These are phyloP conservation scores for Trametes sp. DNA, from an alignment of 1,284 basidiomycete genomes.

Conservation along the genomic window DNA sequence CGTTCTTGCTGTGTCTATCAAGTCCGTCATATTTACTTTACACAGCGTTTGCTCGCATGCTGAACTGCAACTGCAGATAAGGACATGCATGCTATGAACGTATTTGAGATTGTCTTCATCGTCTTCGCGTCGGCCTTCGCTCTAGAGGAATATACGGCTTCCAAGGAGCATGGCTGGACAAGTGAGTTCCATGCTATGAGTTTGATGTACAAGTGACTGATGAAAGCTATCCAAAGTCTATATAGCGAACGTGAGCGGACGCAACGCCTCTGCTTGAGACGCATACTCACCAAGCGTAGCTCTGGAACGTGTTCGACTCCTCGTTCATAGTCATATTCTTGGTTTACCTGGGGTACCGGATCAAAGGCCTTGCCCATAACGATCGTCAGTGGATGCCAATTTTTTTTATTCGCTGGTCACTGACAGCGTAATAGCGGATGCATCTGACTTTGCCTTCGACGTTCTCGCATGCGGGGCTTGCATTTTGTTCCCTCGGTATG, in stretches of 20 bases:
- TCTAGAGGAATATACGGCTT: constrained; percentile 82
- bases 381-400: constrained; percentile 54
- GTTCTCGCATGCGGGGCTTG: constrained; percentile 86
- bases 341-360: constrained; percentile 70
- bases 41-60: constrained; percentile 3
- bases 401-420: not conserved
- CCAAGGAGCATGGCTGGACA: constrained; percentile 85
- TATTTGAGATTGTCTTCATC: constrained; percentile 78
- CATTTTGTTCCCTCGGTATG: constrained; percentile 82
- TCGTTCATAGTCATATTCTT: constrained; percentile 79
- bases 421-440: constrained; percentile 46
- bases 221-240: constrained; percentile 57
- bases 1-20: constrained; percentile 78
- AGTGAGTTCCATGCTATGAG: constrained; percentile 58
- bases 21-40: constrained; percentile 61
- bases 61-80: constrained; percentile 54
- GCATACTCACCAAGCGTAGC: constrained; percentile 46
- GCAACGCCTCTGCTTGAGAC: not conserved
- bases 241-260: constrained; percentile 70
- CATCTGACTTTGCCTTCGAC: constrained; percentile 81
- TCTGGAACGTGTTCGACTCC: constrained; percentile 91
- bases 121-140: constrained; percentile 80
- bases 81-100: constrained; percentile 56
- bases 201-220: no score
- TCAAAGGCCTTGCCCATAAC: constrained; percentile 64